phyloP scores from a whole-genome alignment of 148 eudicot species.

The Bassia scoparia region DNA sequence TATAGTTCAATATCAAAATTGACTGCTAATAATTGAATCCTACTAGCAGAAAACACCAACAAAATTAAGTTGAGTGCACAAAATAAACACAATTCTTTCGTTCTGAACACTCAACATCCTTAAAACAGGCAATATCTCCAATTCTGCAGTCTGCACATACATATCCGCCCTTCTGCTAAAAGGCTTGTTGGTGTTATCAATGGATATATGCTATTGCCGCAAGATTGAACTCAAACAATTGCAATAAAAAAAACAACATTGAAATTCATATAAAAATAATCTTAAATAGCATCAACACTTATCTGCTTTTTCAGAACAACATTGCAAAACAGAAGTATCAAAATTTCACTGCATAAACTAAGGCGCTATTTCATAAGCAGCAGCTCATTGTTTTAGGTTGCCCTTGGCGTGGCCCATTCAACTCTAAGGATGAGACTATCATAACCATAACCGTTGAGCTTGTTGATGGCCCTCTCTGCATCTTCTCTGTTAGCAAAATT shows the following conservation, averaged over 20 bases:
- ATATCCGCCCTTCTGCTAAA: too few relatives aligned
- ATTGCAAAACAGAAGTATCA: background rate
- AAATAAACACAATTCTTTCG: too few relatives aligned
- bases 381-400: conserved; percentile 32
- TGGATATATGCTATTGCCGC: too few relatives aligned
- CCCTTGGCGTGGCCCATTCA: conserved; percentile 89
- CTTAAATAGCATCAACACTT: background rate
- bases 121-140: too few relatives aligned
- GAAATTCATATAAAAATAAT: background rate
- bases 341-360: background rate
- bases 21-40: too few relatives aligned
- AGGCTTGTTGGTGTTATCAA: too few relatives aligned
- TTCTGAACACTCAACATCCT: too few relatives aligned
- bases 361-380: background rate
- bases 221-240: too few relatives aligned
- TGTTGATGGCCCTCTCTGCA: conserved; percentile 78
- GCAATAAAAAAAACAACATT: background rate
- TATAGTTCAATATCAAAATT: too few relatives aligned
- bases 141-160: too few relatives aligned
- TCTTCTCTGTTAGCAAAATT: conserved; percentile 80
- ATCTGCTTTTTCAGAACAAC: background rate
- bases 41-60: too few relatives aligned
- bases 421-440: conserved; percentile 87
- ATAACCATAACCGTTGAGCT: conserved; percentile 97
- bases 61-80: too few relatives aligned